Evolutionary conservation across 305 asterid genomes (phyloP), one percentile per base, ranked within the genome.

Genomic region (Fraxinus velutina): DNA sequence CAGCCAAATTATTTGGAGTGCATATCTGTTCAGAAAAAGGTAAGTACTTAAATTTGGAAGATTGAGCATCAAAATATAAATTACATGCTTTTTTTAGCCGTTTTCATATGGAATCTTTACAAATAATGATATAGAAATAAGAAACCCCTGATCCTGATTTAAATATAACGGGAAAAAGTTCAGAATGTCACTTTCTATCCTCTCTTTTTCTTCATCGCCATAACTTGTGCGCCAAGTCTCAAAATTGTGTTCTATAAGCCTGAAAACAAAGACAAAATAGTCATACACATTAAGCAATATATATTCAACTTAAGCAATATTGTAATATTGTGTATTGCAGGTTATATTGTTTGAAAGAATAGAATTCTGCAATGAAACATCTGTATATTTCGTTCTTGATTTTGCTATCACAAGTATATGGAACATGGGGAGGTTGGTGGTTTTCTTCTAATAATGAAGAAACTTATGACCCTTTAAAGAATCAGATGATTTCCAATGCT

Each of bases 401-500:
- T 70, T 42, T 84, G 86, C 12, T 71, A 1, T 37, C 82, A 5
- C 90, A 81, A 87, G 33, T 83, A 1, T 17, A 27, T 50, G 77
- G 75, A 0, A 42, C 86, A 4, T 27, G 74, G 22, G 37, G 84
- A 6, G 86, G 84, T 52, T 88, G 91, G 91, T 79, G 82, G 77
- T 87, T 83, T 70, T 83, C 86, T 29, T 77, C 88, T 7, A 68
- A 77, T 19, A 4, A 66, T 29, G 47, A 78, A 24, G 82, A 80
- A 19, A 42, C 64, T 71, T 27, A 76, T 33, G 10, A 64, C 60
- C 78, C 84, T 10, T 24, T 72, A 9, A 80, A 73, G 37, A 77
- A 79, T 10, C 30, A 22, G 13, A 21, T 64, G 47, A 27, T 50
- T 12, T 15, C 70, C 12, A 82, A 77, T 7, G 80, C 64, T 0